Percentiles rank a stretch among this genome's conserved stretches.
Conservation (phyloP, 305 asterid species). For the Fraxinus platypoda region DNA sequence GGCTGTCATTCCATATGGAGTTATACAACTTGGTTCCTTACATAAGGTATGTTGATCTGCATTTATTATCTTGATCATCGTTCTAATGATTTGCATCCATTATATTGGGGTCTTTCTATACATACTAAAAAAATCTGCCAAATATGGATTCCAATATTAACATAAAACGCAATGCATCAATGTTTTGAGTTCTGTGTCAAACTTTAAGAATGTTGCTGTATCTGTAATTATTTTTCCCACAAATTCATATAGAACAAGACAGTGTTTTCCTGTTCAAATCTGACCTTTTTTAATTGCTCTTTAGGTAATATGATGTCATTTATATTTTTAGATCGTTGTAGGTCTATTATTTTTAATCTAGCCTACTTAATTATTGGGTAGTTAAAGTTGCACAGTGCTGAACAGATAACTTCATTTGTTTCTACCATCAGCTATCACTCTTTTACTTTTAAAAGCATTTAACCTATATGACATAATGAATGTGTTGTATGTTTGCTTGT, state of each 20-base stretch:
- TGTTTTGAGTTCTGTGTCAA: not conserved
- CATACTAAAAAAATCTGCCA: not conserved
- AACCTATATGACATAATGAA: not conserved
- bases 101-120: not conserved
- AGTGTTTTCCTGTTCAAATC: not conserved
- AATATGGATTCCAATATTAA: not conserved
- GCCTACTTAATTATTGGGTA: not conserved
- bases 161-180: not conserved
- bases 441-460: not conserved
- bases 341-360: not conserved
- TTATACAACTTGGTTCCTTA: slow-evolving; percentile 82
- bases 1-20: slow-evolving; percentile 83
- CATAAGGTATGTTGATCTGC: slow-evolving; percentile 51
- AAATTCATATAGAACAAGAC: not conserved
- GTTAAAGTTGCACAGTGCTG: not conserved
- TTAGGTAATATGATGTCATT: not conserved
- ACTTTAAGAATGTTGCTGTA: not conserved
- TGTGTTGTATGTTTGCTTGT: not conserved
- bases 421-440: not conserved
- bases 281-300: not conserved
- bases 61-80: slow-evolving; percentile 12
- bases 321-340: not conserved
- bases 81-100: slow-evolving; percentile 1
- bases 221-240: not conserved
- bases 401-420: not conserved